Conservation (phyloP, 2,329 filamentous ascomycete species). For the Parastagonospora avenae region DNA sequence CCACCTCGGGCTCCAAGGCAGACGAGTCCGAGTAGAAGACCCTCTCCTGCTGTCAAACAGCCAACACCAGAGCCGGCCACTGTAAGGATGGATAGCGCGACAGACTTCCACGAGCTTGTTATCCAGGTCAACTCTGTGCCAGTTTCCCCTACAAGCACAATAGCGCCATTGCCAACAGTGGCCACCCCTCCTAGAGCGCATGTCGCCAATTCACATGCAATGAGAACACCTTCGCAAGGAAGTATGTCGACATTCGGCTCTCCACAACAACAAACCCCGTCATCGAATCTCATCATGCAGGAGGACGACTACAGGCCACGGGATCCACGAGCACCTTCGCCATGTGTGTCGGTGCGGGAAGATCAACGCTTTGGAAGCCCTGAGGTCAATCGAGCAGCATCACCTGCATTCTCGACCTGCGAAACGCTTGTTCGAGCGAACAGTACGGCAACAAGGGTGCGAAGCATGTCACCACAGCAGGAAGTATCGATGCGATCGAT, state of each 20-base stretch:
- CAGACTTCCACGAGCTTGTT: constrained; percentile 47
- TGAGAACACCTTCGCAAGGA: constrained; percentile 28
- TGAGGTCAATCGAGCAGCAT: constrained; percentile 37
- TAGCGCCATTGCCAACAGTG: constrained; percentile 26
- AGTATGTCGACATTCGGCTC: constrained; percentile 28
- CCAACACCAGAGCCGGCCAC: constrained; percentile 36
- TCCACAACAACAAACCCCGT: constrained; percentile 24
- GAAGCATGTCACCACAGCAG: constrained; percentile 36
- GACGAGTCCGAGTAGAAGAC: constrained; percentile 37
- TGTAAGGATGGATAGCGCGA: constrained; percentile 37
- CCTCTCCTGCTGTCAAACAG: constrained; percentile 30
- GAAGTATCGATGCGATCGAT: constrained; percentile 67
- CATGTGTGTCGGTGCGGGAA: constrained; percentile 19
- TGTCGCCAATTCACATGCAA: constrained; percentile 24
- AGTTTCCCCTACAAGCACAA: constrained; percentile 36
- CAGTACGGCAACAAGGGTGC: constrained; percentile 38
- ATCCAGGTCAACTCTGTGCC: constrained; percentile 48
- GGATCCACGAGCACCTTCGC: constrained; percentile 28
- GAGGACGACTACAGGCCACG: constrained; percentile 25
- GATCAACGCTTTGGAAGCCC: constrained; percentile 27
- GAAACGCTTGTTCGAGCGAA: constrained; percentile 46
- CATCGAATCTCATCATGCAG: constrained; percentile 20
- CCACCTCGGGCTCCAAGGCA: constrained; percentile 42
- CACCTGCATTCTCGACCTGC: constrained; percentile 44
- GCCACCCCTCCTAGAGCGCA: constrained; percentile 35